Base-by-base conservation (phyloP, 2,329 filamentous ascomycete species). In the Metarhizium sp. region DNA sequence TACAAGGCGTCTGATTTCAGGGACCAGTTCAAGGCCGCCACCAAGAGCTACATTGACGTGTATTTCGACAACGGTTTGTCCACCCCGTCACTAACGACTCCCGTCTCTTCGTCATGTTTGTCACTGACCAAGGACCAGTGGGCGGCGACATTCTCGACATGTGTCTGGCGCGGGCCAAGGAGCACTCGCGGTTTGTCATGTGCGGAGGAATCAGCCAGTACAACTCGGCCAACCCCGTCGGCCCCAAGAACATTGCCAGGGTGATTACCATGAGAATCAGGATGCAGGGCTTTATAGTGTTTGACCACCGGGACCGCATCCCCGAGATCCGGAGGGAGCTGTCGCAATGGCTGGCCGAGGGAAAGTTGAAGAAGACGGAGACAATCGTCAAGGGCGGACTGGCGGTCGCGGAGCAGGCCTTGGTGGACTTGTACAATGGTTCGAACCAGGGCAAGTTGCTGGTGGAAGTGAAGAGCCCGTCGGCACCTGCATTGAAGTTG, bases 281-380 rank as follows among this genome's bases (percentile, higher is more conserved):
- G 53, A 82, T 88, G 75, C 77, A 86, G 71, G 86, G 86, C 0
- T 91, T 92, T 70, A 85, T 91, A 59, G 79, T 90, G 51, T 80
- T 88, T 55, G 88, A 91, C 67, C 88, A 78, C 63, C 70, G 68
- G 4, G 72, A 78, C 53, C 75, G 85, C 63, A 87, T 79, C 65
- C 64, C 75, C 0, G 67, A 71, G 46, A 88, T 85, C 1, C 71
- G 79, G 60, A 73, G 78, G 64, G 77, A 90, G 62, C 72, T 91
- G 14, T 77, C 78, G 1, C 69, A 79, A 59, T 91, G 87, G 87
- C 66, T 90, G n/a, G 72, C 74, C 2, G 82, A 89, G 66, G 88
- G 88, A 51, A 88, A 85, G 72, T 69, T 92, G 59, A 82, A 88
- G 78, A 73, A 83, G 56, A 84, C 85, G 66, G 86, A 90, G 69